phyloP scores from a whole-genome alignment of 176 grass and related monocot genomes.

The barley (Hordeum vulgare) region DNA sequence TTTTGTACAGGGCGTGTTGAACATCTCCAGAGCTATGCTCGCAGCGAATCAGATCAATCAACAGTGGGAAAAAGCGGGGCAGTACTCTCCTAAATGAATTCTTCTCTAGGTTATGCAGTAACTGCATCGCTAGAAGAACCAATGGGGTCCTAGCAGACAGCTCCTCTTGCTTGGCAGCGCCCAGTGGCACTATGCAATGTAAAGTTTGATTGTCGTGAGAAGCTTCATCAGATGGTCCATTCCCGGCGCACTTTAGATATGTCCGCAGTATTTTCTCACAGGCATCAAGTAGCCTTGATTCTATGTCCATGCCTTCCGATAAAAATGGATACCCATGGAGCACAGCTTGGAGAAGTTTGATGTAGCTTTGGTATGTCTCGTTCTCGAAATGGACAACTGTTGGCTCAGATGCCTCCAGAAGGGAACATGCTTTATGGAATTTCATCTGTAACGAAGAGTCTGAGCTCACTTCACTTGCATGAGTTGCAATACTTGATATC shows the following conservation, averaged over 20 bases:
- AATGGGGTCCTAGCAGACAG: constrained; percentile 62
- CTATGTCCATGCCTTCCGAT: constrained; percentile 56
- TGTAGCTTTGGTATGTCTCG: constrained; percentile 68
- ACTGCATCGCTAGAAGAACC: constrained; percentile 62
- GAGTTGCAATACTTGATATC: constrained; percentile 57
- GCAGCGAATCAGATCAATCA: constrained; percentile 83
- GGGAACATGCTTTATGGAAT: constrained; percentile 78
- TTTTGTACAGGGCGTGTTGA: constrained; percentile 49
- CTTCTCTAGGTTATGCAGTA: constrained; percentile 56
- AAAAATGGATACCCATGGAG: constrained; percentile 46
- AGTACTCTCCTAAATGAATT: constrained; percentile 63
- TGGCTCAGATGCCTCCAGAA: constrained; percentile 90
- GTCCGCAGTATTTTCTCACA: constrained; percentile 66
- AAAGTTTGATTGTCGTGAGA: constrained; percentile 19
- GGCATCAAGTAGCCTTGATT: constrained; percentile 46
- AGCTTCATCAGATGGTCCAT: constrained; percentile 20
- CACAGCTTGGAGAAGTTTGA: constrained; percentile 73
- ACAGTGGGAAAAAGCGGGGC: constrained; percentile 63
- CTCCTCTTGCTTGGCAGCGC: constrained; percentile 76
- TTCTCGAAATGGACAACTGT: constrained; percentile 92
- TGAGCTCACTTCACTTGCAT: constrained; percentile 72
- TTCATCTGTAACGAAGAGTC: constrained; percentile 59
- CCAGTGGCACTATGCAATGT: constrained; percentile 60
- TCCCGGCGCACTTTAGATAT: constrained; percentile 69
- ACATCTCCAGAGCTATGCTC: constrained; percentile 90